Conservation (phyloP, 2,329 filamentous ascomycete genomes). For the Phialocephala subalpina region DNA sequence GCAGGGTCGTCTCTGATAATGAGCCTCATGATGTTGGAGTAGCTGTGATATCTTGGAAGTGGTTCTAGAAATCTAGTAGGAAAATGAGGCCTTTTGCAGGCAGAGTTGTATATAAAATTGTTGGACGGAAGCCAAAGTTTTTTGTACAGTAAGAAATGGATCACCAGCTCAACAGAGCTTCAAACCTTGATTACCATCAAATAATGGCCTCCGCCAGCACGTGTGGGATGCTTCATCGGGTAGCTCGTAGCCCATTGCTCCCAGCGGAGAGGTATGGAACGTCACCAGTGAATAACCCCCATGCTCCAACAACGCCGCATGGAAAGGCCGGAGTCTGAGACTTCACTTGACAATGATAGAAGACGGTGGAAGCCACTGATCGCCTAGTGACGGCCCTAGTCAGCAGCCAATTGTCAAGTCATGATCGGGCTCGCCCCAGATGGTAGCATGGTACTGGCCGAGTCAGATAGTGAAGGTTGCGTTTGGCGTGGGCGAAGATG, state of each 20-base stretch:
- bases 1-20: slow-evolving; percentile 80
- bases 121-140: slow-evolving; percentile 1
- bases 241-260: slow-evolving; percentile 16
- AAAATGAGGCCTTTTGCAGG: not conserved
- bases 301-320: slow-evolving; percentile 18
- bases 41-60: not conserved
- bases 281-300: slow-evolving; percentile 29
- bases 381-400: slow-evolving; percentile 20
- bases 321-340: slow-evolving; percentile 18
- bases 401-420: slow-evolving; percentile 19
- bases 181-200: slow-evolving; percentile 17
- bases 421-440: slow-evolving; percentile 2
- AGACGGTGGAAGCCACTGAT: slow-evolving; percentile 8
- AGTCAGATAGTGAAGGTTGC: slow-evolving; percentile 9
- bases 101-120: slow-evolving; percentile 4
- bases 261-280: slow-evolving; percentile 28
- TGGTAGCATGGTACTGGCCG: slow-evolving; percentile 7
- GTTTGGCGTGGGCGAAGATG: not conserved
- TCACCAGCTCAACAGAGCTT: slow-evolving; percentile 16
- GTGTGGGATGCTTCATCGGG: slow-evolving; percentile 21
- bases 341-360: slow-evolving; percentile 15
- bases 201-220: slow-evolving; percentile 8
- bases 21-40: slow-evolving; percentile 69
- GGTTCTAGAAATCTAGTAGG: not conserved
- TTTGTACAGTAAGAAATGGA: slow-evolving; percentile 23